These are phyloP conservation scores for Solanum ossicruentum DNA, from an alignment of 257 asterid genomes.

Conservation along the genomic window DNA sequence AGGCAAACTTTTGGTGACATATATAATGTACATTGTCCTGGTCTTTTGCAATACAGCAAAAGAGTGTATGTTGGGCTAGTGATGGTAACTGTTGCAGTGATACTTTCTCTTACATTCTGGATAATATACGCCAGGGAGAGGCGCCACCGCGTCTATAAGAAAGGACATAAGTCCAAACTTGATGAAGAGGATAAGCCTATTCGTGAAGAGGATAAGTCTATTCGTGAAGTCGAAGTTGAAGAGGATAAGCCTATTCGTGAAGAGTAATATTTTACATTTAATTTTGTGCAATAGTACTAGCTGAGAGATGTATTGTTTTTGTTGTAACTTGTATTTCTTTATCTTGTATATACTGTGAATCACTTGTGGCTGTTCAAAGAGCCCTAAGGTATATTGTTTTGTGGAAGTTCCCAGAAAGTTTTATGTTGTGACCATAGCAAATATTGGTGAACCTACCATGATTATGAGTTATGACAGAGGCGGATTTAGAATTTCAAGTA, in stretches of 20 bases:
- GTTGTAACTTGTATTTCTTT: background rate
- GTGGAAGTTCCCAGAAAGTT: background rate
- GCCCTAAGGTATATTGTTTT: background rate
- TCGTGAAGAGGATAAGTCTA: background rate
- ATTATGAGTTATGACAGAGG: fast-evolving
- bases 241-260: slow-evolving; percentile 18
- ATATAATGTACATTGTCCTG: slow-evolving; percentile 9
- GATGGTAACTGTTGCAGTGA: slow-evolving; percentile 8
- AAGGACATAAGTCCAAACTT: slow-evolving; percentile 16
- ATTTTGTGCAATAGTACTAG: background rate
- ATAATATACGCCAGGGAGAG: slow-evolving; percentile 9
- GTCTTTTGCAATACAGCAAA: background rate
- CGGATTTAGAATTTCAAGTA: background rate
- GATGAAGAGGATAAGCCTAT: too few relatives aligned
- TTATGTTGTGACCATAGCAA: background rate
- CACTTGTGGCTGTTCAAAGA: background rate
- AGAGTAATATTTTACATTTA: background rate
- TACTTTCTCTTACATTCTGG: slow-evolving; percentile 23
- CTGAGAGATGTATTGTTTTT: background rate
- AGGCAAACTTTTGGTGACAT: slow-evolving; percentile 6
- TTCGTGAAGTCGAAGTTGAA: background rate
- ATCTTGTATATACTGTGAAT: background rate
- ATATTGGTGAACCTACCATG: background rate
- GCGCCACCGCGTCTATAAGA: slow-evolving; percentile 12
- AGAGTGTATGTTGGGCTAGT: slow-evolving; percentile 16